Evolutionary conservation across 345 rosid species (phyloP).

Genomic region (Salix caprea): DNA sequence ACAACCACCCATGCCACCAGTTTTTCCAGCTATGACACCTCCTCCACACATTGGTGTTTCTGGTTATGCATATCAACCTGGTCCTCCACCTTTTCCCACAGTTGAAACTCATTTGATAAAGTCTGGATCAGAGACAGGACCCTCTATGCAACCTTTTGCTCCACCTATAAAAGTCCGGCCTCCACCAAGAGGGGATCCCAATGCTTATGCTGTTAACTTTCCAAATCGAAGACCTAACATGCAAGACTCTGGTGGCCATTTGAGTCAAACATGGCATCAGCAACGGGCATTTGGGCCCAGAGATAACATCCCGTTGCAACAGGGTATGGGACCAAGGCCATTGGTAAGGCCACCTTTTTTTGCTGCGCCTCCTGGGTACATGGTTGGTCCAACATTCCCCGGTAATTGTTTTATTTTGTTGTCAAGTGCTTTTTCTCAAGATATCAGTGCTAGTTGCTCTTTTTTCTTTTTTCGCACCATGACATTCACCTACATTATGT

Average conservation of each 20-base stretch:
- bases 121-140: conserved; percentile 47
- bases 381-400: conserved; percentile 67
- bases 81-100: conserved; percentile 57
- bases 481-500: background rate
- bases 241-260: conserved; percentile 44
- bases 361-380: conserved; percentile 66
- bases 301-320: conserved; percentile 57
- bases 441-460: background rate
- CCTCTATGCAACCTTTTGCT: conserved; percentile 46
- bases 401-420: conserved; percentile 47
- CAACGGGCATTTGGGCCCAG: conserved; percentile 51
- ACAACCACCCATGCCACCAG: conserved; percentile 44
- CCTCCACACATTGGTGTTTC: conserved; percentile 61
- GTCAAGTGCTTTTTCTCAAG: conserved; percentile 1
- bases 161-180: conserved; percentile 51
- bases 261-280: conserved; percentile 57
- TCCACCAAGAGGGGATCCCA: conserved; percentile 59
- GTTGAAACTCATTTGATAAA: conserved; percentile 55
- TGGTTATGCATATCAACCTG: conserved; percentile 57
- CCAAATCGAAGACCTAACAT: conserved; percentile 45
- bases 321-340: conserved; percentile 61
- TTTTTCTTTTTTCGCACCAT: background rate
- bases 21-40: conserved; percentile 57
- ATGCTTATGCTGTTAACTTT: conserved; percentile 36
- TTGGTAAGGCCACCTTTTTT: conserved; percentile 54